phyloP scores from a whole-genome alignment of 148 eudicot genomes.

The Spergularia bocconei region DNA sequence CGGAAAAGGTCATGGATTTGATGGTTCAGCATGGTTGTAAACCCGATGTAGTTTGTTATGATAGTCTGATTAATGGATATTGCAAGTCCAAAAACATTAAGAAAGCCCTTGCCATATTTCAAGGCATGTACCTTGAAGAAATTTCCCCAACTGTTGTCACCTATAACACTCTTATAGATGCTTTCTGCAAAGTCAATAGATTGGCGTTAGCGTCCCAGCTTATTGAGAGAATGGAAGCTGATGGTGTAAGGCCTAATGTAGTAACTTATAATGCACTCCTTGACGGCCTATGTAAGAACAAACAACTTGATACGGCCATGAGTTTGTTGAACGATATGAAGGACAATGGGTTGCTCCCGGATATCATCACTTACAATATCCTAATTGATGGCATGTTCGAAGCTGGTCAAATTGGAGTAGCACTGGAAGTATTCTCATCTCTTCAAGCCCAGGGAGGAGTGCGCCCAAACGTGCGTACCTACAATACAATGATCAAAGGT shows the following conservation, averaged over 20 bases:
- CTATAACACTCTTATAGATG: conserved; percentile 31
- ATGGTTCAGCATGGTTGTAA: conserved; percentile 11
- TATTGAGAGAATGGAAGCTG: conserved; percentile 6
- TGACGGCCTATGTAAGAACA: conserved; percentile 1
- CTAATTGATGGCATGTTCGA: conserved; percentile 12
- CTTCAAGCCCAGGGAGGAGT: conserved; percentile 3
- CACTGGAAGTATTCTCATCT: neutral
- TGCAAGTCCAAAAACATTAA: conserved; percentile 10
- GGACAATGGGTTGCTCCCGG: conserved; percentile 2
- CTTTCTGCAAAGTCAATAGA: conserved; percentile 12
- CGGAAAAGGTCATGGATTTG: conserved; percentile 10
- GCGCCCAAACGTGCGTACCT: neutral
- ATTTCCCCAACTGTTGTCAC: conserved; percentile 31
- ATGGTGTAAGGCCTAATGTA: neutral
- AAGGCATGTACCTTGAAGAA: conserved; percentile 7
- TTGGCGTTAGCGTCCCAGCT: neutral
- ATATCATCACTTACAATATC: neutral
- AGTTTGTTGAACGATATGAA: too few relatives aligned
- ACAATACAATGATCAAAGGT: conserved; percentile 18
- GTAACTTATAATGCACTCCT: conserved; percentile 2
- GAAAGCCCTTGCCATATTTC: conserved; percentile 5
- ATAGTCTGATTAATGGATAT: conserved; percentile 18
- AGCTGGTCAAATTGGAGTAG: conserved; percentile 3
- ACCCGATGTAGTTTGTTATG: conserved; percentile 17
- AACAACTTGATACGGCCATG: conserved; percentile 13